Evolutionary conservation across 257 asterid species (phyloP), one percentile per base, ranked within the genome.

Genomic region (Capsicum baccatum): DNA sequence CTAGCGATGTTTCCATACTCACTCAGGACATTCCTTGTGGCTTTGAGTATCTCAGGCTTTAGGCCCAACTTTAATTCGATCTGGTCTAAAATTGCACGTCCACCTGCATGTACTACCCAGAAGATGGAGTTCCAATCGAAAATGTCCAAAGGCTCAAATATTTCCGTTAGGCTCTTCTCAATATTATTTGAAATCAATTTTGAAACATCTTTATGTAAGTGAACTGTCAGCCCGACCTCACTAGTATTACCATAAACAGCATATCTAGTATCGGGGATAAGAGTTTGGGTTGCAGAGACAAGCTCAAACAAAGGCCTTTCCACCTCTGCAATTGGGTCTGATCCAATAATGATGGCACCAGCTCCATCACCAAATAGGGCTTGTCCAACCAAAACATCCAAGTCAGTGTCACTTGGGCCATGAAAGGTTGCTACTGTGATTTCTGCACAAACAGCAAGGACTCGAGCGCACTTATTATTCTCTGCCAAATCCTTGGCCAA

Each of bases 101-200:
- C 87, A 3, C 87, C 85, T 2, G 87, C 79, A 35, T 85, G 87
- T 12, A 59, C 44, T 9, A 81, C 35, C 87, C 79, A 85, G 13
- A 81, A 85, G 0, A 85, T 58, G 0, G 87, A 85, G 21, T 85
- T 85, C 85, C 87, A 85, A 5, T 85, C 83, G 0, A 59, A 70
- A 39, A 85, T 85, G 0, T 66, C 82, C 13, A 85, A 16, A 17
- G 83, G 85, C 17, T 35, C 9, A 19, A 85, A 85, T 47, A 42
- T 85, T 57, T 14, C 83, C 3, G 8, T 39, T 9, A 85, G 7
- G 3, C 59, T 58, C 2, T 19, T 60, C n/a, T 60, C 82, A 16
- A 85, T 85, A 67, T 85, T 50, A 12, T 81, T 59, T 13, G 87
- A 85, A 3, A 85, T 81, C 37, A 85, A 19, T 3, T 19, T 35